These are phyloP conservation scores for Colletotrichum chrysophilum DNA, from an alignment of 2,329 filamentous ascomycete species.

Conservation along the genomic window DNA sequence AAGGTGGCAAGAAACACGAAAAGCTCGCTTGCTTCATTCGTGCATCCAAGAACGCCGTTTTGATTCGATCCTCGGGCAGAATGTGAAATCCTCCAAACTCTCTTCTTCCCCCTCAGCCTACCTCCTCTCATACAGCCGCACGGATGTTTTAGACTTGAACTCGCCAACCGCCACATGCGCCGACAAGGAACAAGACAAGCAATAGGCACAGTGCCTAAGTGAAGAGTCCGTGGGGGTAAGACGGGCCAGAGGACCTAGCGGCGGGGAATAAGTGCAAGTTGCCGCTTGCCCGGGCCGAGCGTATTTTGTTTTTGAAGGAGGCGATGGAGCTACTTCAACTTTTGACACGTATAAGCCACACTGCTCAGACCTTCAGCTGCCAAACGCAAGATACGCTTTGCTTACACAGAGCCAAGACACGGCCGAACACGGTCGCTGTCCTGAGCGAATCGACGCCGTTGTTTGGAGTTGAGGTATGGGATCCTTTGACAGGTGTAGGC, in stretches of 20 bases:
- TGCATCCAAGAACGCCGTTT: background rate
- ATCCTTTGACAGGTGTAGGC: background rate
- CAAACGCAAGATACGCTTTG: conserved; percentile 21
- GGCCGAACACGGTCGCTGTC: conserved; percentile 1
- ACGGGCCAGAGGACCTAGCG: conserved; percentile 1
- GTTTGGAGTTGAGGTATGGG: background rate
- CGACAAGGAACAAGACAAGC: background rate
- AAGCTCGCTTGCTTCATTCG: background rate
- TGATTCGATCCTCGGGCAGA: conserved; percentile 20
- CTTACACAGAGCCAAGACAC: conserved; percentile 18
- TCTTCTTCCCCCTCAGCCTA: background rate
- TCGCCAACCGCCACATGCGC: background rate
- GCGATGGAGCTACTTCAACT: background rate
- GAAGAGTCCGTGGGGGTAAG: background rate
- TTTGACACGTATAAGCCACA: conserved; percentile 17
- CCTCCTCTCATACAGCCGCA: conserved; percentile 9
- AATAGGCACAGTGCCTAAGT: background rate
- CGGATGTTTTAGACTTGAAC: background rate
- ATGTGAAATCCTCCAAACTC: conserved; percentile 12
- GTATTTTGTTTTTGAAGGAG: background rate
- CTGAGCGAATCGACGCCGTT: background rate
- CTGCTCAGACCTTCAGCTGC: conserved; percentile 14
- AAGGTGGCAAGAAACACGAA: background rate
- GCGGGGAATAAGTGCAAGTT: background rate
- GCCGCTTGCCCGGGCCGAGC: conserved; percentile 12